Evolutionary conservation across 805 yeast species (phyloP), one percentile per base, ranked within the genome.

Genomic region (Kazachstania viticola): DNA sequence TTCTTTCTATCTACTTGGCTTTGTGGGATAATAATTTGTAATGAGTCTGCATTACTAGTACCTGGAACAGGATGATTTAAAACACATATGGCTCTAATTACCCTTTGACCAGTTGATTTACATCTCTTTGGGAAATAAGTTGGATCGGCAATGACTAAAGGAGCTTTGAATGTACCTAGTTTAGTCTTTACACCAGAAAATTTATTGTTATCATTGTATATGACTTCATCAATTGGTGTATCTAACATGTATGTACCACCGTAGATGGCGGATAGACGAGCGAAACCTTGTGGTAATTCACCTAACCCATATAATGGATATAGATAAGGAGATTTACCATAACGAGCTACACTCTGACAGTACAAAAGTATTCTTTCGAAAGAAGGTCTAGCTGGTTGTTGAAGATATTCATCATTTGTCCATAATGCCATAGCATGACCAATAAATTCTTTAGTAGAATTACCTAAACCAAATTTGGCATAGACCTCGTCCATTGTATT

Each of bases 381-480:
- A 8, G 95, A 77, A 52, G 85, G 95, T 51, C 95, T 72, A 5
- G 95, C 95, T 8, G 95, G 95, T 57, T 82, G 75, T 38, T 66
- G 69, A 51, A 91, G 63, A 56, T 91, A 91, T 33, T 79, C 85
- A 51, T 91, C 98, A 49, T 83, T 87, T 14, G 91, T 71, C 79
- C 94, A 87, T 38, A 91, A 69, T 12, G 96, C 98, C 98, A 91
- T 91, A 4, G 98, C 91, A 58, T 91, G 98, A 28, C 98, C 98
- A 42, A 91, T 82, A 50, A 91, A 91, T 58, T 91, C 97, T 53
- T 83, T 79, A 14, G 97, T 87, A 23, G 95, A 95, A 34, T 73
- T 71, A 48, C 91, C 95, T 33, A 91, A 71, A 5, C 97, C 95
- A 50, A 76, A 91, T 56, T 88, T 79, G 50, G 72, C 70, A 59